Base-by-base conservation (phyloP, 805 yeast genomes). In the Nakazawaea holstii region DNA sequence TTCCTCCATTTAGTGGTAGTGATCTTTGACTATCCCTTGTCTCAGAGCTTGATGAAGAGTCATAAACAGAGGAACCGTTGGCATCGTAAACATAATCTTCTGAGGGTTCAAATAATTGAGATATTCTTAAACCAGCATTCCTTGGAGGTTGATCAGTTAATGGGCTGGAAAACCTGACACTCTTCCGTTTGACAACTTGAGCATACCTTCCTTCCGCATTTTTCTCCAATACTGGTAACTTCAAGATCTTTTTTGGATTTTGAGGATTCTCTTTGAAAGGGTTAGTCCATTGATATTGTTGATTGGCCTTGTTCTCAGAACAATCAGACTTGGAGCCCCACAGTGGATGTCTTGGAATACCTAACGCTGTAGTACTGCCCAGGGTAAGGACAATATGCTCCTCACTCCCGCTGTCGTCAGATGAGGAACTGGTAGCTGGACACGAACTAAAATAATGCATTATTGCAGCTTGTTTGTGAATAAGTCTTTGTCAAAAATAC, bases 381-480 rank as follows among this genome's bases (percentile, higher is more conserved):
- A 17, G 39, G 11, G 9, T 35, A 7, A 48, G 13, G 8, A 8
- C n/a, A 17, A 42, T 35, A 15, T 29, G 30, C 32, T 48, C 50
- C 15, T 48, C 46, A 29, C 32, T 33, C 8, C 36, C 46, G 15
- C 17, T 7, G 35, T 43, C 47, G 13, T 42, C 33, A 6, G 50
- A 48, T 9, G 50, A 48, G 20, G 50, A 48, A 17, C 46, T 41
- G 5, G 47, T 48, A 6, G 43, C 32, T 8, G 50, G 50, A 35
- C 50, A 48, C 3, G 46, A 43, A 17, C 32, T 38, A 31, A 27
- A 38, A 17, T 39, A 11, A 13, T 9, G 24, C 42, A 39, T 39
- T 7, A 39, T 33, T 15, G 8, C 8, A 8, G 14, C 5, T 9
- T 33, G 3, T 13, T 13, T 33, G 17, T 4, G 17, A 13, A 4